These are phyloP conservation scores for Choiromyces venosus DNA, from an alignment of 495 filamentous ascomycete genomes.

Conservation along the genomic window DNA sequence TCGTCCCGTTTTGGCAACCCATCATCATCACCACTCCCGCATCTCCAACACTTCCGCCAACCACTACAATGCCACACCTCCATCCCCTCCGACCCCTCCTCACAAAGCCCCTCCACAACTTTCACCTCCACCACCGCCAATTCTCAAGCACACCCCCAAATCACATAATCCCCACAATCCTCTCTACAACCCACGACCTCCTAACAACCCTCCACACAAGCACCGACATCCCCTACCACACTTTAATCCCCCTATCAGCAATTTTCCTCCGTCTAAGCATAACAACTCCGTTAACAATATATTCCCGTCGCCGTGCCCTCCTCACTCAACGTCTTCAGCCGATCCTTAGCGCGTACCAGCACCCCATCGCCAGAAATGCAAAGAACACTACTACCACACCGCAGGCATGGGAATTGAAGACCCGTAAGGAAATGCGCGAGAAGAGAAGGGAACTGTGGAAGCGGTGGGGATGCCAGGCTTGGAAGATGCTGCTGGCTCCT, in stretches of 20 bases:
- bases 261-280: slow-evolving; percentile 55
- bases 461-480: slow-evolving; percentile 49
- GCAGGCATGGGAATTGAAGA: slow-evolving; percentile 23
- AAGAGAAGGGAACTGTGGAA: slow-evolving; percentile 46
- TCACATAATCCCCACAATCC: slow-evolving; percentile 47
- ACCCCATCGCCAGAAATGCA: slow-evolving; percentile 34
- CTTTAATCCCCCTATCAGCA: slow-evolving; percentile 65
- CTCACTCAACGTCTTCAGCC: slow-evolving; percentile 49
- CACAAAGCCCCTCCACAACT: slow-evolving; percentile 32
- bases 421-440: slow-evolving; percentile 35
- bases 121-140: slow-evolving; percentile 41
- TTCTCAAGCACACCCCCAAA: slow-evolving; percentile 49
- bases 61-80: slow-evolving; percentile 9
- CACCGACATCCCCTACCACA: slow-evolving; percentile 62
- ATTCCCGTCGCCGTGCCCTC: slow-evolving; percentile 46
- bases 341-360: slow-evolving; percentile 50
- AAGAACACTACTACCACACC: slow-evolving; percentile 30
- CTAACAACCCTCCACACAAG: slow-evolving; percentile 58
- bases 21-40: slow-evolving; percentile 5
- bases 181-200: slow-evolving; percentile 52
- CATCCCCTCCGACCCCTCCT: slow-evolving; percentile 27
- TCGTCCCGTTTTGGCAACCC: too few species aligned
- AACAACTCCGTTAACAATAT: slow-evolving; percentile 57
- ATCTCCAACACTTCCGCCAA: slow-evolving; percentile 17
- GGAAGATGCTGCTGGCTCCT: slow-evolving; percentile 47